Evolutionary conservation across 176 grass and related monocot species (phyloP).

Genomic region (Aegilops speltoides): DNA sequence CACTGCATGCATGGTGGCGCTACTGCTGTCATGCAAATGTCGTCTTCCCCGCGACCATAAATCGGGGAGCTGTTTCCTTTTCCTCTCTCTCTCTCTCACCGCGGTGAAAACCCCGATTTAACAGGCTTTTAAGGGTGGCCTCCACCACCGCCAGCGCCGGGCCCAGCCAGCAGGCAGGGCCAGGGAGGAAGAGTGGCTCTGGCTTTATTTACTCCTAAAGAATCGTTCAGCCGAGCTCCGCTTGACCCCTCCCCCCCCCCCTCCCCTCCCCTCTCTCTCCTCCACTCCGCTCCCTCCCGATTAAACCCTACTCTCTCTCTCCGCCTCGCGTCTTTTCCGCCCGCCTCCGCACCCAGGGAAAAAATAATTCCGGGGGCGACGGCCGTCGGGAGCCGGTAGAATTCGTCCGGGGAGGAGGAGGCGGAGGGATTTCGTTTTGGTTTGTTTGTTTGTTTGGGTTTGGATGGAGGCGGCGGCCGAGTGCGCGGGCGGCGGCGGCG

Average conservation of each 20-base stretch:
- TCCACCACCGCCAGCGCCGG: constrained; percentile 14
- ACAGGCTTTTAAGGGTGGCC: background rate
- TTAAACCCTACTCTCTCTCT: constrained; percentile 61
- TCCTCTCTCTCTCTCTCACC: too few relatives aligned
- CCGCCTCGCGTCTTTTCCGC: constrained; percentile 35
- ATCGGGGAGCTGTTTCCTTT: background rate
- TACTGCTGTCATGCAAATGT: background rate
- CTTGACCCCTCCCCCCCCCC: constrained; percentile 36
- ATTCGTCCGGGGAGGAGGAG: background rate
- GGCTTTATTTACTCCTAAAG: constrained; percentile 80
- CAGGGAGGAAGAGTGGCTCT: background rate
- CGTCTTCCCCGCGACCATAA: background rate
- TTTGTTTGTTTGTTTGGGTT: too few relatives aligned
- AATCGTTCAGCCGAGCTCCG: constrained; percentile 42
- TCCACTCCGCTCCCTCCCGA: constrained; percentile 38
- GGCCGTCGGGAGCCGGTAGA: background rate
- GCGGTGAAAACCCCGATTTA: background rate
- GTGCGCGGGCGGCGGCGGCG: background rate
- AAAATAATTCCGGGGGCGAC: background rate
- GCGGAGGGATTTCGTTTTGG: background rate
- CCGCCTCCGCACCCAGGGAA: too few relatives aligned
- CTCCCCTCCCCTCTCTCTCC: constrained; percentile 24
- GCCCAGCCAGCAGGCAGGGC: background rate
- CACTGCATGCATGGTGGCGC: too few relatives aligned
- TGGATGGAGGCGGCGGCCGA: constrained; percentile 46